Evolutionary conservation across 1,284 basidiomycete species (phyloP), one percentile per base, ranked within the genome.

Genomic region (Ganoderma multipileum): DNA sequence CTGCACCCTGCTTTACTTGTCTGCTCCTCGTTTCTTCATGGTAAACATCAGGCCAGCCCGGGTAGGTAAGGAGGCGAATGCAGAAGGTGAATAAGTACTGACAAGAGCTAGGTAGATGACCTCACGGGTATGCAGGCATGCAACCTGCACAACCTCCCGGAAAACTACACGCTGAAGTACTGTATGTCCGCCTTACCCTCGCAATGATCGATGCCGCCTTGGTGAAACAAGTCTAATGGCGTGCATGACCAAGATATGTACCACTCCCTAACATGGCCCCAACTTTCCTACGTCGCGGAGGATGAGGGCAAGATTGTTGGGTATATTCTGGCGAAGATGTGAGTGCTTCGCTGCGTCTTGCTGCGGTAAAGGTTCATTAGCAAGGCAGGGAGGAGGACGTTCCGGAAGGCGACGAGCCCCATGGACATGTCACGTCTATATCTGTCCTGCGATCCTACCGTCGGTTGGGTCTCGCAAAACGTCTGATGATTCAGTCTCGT

Each of bases 281-380:
- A 95, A 73, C 85, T 98, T 28, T 97, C 95, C 2, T 99, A 94
- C 78, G 95, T 99, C 23, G 97, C 96, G 0, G 95, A 97, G 77
- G 95, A 97, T 76, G 91, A 91, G 76, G 95, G 96, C 0, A 86
- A 94, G 62, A 91, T 98, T 60, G 95, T 99, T 0, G 97, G 97
- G 28, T 98, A 98, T 79, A 96, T 98, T 30, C 83, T 98, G 14
- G 95, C 95, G 0, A 97, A 97, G 80, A 97, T 98, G 97, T 95
- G 80, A 68, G 83, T 80, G 1, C 14, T 9, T 30, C 8, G 11
- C 23, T 26, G 38, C 50, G 23, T 58, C 28, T 44, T 65, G 44
- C 38, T 5, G n/a, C 62, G 38, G 18, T 38, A 65, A 60, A 57
- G 64, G 64, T 30, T 23, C 23, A 33, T 18, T 61, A 28, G 74